Base-by-base conservation (phyloP, 768 basidiomycete genomes). In the Sarcodon aspratus region DNA sequence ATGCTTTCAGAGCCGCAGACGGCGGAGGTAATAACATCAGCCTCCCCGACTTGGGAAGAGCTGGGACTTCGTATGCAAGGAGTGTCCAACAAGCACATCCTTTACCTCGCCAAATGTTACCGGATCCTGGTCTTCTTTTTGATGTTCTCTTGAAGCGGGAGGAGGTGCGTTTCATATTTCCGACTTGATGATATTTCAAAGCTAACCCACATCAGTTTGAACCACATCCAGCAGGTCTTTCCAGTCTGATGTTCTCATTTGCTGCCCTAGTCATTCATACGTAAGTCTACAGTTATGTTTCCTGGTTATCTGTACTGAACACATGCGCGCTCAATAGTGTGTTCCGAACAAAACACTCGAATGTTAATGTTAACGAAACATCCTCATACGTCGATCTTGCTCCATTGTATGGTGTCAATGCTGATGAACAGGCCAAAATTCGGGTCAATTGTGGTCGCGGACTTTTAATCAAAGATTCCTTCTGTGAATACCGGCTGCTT, bases 381-480 rank as follows among this genome's bases (percentile, higher is more conserved):
- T 86, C 85, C 0, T 83, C 85, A 10, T 94, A 94, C 57, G 80
- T 92, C 46, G 91, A 94, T 58, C 73, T 94, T 1, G 77, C 80
- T 3, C 86, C 87, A 3, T 66, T 94, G 27, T 94, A 94, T 57
- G 91, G 91, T 0, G 76, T 84, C 50, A 76, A 79, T 54, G 74
- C 82, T 54, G 68, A 63, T 12, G 74, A 67, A 13, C 80, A 84
- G 58, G 63, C 83, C 54, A 67, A 71, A 59, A 70, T 84, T 50
- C 68, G 78, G 31, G 50, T 72, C 44, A 70, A 71, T 46, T 69
- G 82, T 53, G 89, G 89, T 6, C 73, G 74, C 13, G 89, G 89
- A 0, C 61, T 72, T 21, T 67, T 92, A 6, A 66, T 71, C 53
- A 82, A 81, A 1, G 89, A 92, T 50, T 69, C 73, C 0, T 92